These are phyloP conservation scores for Cystobasidiaceae sp. DNA, from an alignment of 1,284 basidiomycete species.

Conservation along the genomic window DNA sequence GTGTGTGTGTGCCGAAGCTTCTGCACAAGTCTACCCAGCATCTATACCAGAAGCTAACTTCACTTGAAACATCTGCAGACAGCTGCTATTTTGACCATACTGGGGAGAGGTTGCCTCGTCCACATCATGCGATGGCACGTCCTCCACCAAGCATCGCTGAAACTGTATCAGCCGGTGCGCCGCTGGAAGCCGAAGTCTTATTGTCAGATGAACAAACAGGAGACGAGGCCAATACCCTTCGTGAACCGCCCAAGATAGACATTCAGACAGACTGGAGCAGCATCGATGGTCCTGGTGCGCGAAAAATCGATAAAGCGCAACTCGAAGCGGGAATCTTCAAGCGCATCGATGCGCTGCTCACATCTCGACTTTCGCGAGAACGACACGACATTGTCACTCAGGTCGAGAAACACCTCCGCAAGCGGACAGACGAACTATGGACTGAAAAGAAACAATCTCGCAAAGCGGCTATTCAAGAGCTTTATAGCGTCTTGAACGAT, in stretches of 20 bases:
- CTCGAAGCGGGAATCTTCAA: slow-evolving; percentile 1
- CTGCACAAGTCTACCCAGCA: neutral
- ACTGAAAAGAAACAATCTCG: neutral
- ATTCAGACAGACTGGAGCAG: no score
- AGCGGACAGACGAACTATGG: neutral
- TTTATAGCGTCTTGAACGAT: neutral
- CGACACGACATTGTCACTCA: neutral
- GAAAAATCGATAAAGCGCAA: no score
- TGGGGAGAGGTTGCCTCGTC: neutral
- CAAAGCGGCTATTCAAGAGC: neutral
- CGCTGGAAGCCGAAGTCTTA: no score
- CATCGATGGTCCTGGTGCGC: no score
- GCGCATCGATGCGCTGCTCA: neutral
- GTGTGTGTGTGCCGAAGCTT: neutral
- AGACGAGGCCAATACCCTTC: no score
- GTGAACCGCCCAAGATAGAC: no score
- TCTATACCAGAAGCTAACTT: neutral
- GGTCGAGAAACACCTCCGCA: neutral
- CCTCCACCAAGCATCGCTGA: no score
- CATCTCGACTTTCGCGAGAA: neutral
- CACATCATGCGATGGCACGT: no score
- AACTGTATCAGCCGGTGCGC: no score
- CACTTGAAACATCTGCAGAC: neutral
- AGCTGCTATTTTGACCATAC: slow-evolving; percentile 26
- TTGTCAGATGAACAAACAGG: no score